A percentile compares a stretch with the other conserved stretches of the same genome.
These are phyloP conservation scores for Aspergillus ostianus DNA, from an alignment of 495 filamentous ascomycete genomes.

Conservation along the genomic window DNA sequence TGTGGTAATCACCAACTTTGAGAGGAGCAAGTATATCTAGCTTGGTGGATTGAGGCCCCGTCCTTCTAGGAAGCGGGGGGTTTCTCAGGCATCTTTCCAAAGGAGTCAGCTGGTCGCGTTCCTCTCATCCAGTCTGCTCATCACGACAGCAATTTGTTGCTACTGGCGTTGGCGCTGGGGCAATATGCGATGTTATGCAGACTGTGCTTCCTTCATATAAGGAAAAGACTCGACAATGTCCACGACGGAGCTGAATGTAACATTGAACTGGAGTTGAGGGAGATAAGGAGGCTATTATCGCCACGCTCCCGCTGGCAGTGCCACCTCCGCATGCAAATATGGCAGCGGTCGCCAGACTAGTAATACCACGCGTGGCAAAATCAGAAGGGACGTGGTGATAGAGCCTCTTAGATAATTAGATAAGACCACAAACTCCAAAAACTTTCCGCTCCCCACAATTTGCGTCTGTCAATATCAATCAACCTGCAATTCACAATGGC, in stretches of 20 bases:
- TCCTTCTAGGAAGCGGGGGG: slow-evolving; percentile 5
- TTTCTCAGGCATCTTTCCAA: slow-evolving; percentile 7
- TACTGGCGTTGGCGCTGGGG: slow-evolving; percentile 6
- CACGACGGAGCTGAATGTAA: too few relatives aligned
- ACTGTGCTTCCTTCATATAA: background rate
- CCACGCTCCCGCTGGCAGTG: too few relatives aligned
- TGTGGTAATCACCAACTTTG: slow-evolving; percentile 9
- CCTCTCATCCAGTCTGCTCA: background rate
- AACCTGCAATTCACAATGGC: slow-evolving; percentile 22
- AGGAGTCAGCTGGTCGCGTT: background rate
- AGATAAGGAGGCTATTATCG: too few relatives aligned
- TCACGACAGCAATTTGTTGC: slow-evolving; percentile 1
- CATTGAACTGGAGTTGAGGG: too few relatives aligned
- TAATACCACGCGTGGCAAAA: too few relatives aligned
- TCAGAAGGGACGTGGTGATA: too few relatives aligned
- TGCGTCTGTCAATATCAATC: background rate
- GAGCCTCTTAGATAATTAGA: too few relatives aligned
- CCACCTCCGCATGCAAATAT: too few relatives aligned
- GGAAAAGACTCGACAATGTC: background rate
- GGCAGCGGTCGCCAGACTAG: too few relatives aligned
- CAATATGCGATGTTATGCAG: background rate
- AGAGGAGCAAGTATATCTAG: slow-evolving; percentile 3
- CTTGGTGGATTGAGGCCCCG: background rate
- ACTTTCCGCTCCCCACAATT: too few relatives aligned
- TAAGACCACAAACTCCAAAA: too few relatives aligned